These are phyloP conservation scores for Salix caprea DNA, from an alignment of 345 rosid genomes.

Conservation along the genomic window DNA sequence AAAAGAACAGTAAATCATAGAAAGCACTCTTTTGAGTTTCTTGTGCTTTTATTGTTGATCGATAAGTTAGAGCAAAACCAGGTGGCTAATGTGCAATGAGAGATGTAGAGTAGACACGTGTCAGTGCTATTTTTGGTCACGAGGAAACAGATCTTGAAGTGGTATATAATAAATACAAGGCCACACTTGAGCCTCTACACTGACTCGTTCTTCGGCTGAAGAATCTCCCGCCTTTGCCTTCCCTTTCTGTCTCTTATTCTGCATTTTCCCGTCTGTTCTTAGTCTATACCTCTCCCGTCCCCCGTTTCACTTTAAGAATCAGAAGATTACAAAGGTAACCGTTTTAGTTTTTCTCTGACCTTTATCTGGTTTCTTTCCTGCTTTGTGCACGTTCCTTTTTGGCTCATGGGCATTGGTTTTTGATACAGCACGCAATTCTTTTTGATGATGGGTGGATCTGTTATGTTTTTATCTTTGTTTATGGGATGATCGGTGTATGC, in stretches of 20 bases:
- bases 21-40: not conserved
- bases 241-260: not conserved
- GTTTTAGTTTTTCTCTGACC: not conserved
- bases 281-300: not conserved
- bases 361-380: not conserved
- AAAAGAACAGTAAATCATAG: not conserved
- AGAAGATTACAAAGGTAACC: not conserved
- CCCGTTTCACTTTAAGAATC: not conserved
- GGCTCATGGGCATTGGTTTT: not conserved
- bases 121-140: not conserved
- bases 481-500: not conserved
- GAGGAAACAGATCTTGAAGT: not conserved
- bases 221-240: not conserved
- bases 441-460: not conserved
- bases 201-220: not conserved
- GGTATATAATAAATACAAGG: not conserved
- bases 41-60: not conserved
- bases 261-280: not conserved
- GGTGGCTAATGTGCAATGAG: not conserved
- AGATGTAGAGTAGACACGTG: not conserved
- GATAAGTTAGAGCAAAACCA: not conserved
- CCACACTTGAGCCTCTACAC: too few relatives aligned
- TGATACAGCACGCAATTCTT: not conserved
- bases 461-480: not conserved
- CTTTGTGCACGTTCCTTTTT: not conserved